Evolutionary conservation across 495 filamentous ascomycete genomes (phyloP), one percentile per base, ranked within the genome.

Genomic region (Aspergillus funiculosus): DNA sequence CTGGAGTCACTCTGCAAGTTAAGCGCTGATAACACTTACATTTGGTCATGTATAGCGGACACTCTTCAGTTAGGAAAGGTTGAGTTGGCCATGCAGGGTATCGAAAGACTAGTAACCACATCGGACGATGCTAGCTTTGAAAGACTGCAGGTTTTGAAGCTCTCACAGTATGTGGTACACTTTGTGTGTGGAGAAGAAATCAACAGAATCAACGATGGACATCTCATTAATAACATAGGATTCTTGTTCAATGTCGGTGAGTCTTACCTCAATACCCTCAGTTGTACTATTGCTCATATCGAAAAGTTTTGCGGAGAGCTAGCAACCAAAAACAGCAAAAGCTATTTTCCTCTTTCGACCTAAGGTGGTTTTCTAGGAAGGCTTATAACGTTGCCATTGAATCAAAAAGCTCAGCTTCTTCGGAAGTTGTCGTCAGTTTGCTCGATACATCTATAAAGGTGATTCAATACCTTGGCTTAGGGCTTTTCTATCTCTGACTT

Each of bases 341-440:
- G 46, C 58, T 19, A 46, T 75, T 10, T 83, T 85, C 59, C 76
- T 66, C 73, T 15, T 63, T 65, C 19, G 87, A 94, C 47, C 67
- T 91, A 2, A 74, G 91, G 57, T 92, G 88, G 87, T 87, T 94
- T 61, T 81, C 79, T 35, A 77, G 79, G 42, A 89, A 82, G 51
- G 77, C 79, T 5, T 94, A 92, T 61, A 89, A 90, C 51, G 59
- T 87, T 18, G 77, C 80, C 0, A 57, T 90, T 2, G 79, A 81
- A 51, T 66, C 77, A 28, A 76, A 78, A 25, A 69, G 68, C 0
- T 60, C 51, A 9, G 81, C 83, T 72, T 56, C 73, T 13, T 70
- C 79, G 5, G 59, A 65, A 6, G 61, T 66, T 31, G 69, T 77
- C 0, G 43, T 81, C 20, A 63, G 75, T 19, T 73, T 94, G 34